Evolutionary conservation across 2,329 filamentous ascomycete species (phyloP).

Genomic region (Neophaeococcomyces mojaviensis): DNA sequence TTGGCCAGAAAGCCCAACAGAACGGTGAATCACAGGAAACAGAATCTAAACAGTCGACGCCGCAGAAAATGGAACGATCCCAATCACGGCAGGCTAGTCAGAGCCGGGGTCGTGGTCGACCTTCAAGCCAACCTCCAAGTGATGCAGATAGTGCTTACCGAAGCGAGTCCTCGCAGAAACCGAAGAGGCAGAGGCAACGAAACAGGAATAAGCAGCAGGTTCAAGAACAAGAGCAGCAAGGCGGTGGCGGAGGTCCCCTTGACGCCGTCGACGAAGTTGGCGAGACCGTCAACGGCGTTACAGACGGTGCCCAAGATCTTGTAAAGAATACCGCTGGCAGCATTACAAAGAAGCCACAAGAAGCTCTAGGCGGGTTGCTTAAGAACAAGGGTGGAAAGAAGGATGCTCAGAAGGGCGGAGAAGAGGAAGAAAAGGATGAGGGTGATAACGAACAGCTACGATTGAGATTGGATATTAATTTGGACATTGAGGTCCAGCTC

Average conservation of each 20-base stretch:
- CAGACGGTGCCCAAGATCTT: constrained; percentile 41
- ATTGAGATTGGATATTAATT: constrained; percentile 51
- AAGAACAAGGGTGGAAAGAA: constrained; percentile 17
- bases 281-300: constrained; percentile 40
- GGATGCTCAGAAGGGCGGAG: constrained; percentile 51
- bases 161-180: constrained; percentile 46
- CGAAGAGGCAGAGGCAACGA: constrained; percentile 49
- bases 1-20: constrained; percentile 20
- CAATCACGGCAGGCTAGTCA: constrained; percentile 20
- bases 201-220: constrained; percentile 29
- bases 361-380: constrained; percentile 33
- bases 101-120: constrained; percentile 28
- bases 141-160: constrained; percentile 50
- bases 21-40: constrained; percentile 23
- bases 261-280: constrained; percentile 52
- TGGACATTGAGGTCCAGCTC: constrained; percentile 56
- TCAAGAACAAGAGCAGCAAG: constrained; percentile 34
- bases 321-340: constrained; percentile 48
- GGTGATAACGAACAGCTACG: constrained; percentile 37
- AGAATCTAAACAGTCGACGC: constrained; percentile 13
- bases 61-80: constrained; percentile 20
- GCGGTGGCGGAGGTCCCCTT: constrained; percentile 39
- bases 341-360: constrained; percentile 34
- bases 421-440: constrained; percentile 13
- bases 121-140: constrained; percentile 33